Evolutionary conservation across 805 yeast species (phyloP), one percentile per base, ranked within the genome.

Genomic region (Komagataella pastoris): DNA sequence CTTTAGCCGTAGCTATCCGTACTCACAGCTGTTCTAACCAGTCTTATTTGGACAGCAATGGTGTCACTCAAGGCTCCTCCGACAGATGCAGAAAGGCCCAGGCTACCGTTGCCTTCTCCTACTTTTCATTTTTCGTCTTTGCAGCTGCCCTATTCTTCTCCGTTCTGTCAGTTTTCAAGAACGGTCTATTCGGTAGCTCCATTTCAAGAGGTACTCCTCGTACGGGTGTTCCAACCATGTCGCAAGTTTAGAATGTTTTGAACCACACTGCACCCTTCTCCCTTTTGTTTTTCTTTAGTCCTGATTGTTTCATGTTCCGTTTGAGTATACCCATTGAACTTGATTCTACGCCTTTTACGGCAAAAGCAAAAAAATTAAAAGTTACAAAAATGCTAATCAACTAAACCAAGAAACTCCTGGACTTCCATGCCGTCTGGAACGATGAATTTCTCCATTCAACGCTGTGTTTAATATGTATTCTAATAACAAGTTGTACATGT

Each of bases 81-180:
- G 86, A 80, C 63, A 82, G 98, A 76, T 93, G 99, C 75, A 87
- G 97, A 77, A 83, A 88, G 74, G 89, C 95, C 52, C 98, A 93
- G 77, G 88, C 88, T 56, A 67, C 84, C 17, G 76, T 74, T 60
- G 89, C 90, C 50, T 86, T 87, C 81, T 76, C 85, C 64, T 93
- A 80, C 84, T 83, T 93, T 69, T 77, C 93, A 53, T 81, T 85
- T 76, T 79, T 81, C 65, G 69, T 83, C 66, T 85, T 88, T 67
- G 68, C 88, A 57, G 85, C 76, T 61, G 79, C 89, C 57, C 62
- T 79, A 55, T 70, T 70, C 56, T 65, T 80, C 66, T 75, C 83
- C 52, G 58, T 67, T 50, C 45, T 73, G 47, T 67, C 76, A 55
- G 73, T 80, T 51, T 67, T 85, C 67, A 66, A 80, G 62, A 66